Evolutionary conservation across 2,329 filamentous ascomycete genomes (phyloP).

Genomic region (Ploettnerulaceae sp.): DNA sequence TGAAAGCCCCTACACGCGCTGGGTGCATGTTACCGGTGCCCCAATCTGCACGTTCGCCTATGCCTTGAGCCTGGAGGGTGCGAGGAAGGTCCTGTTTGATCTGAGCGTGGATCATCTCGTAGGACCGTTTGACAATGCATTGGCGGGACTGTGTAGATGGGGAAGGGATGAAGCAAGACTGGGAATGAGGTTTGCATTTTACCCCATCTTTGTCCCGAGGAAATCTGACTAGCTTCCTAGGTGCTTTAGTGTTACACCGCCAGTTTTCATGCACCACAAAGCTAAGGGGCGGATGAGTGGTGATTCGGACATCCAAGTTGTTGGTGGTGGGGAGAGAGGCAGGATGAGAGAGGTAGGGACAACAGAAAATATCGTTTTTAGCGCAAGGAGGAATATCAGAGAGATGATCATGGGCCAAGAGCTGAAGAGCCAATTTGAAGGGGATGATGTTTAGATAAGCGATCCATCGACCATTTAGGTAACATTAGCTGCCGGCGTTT

Average conservation of each 20-base stretch:
- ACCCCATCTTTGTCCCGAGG: not conserved
- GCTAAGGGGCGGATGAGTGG: slow-evolving; percentile 28
- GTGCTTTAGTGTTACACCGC: slow-evolving; percentile 35
- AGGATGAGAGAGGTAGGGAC: slow-evolving; percentile 12
- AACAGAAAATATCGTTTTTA: slow-evolving; percentile 36
- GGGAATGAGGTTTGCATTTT: slow-evolving; percentile 19
- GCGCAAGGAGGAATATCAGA: slow-evolving; percentile 25
- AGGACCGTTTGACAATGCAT: slow-evolving; percentile 34
- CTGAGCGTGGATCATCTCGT: slow-evolving; percentile 40
- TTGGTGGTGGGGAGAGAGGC: slow-evolving; percentile 14
- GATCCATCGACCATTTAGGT: not conserved
- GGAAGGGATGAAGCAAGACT: slow-evolving; percentile 25
- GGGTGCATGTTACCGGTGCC: slow-evolving; percentile 28
- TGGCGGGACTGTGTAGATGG: slow-evolving; percentile 32
- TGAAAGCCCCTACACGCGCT: slow-evolving; percentile 22
- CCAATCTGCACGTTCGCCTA: slow-evolving; percentile 37
- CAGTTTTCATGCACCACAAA: slow-evolving; percentile 36
- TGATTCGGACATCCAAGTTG: slow-evolving; percentile 34
- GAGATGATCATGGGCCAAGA: not conserved
- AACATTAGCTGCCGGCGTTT: too few species aligned
- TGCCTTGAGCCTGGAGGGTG: slow-evolving; percentile 30
- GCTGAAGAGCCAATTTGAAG: slow-evolving; percentile 5
- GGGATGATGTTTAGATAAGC: not conserved
- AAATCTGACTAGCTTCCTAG: not conserved
- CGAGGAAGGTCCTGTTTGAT: slow-evolving; percentile 49